Evolutionary conservation across 1,284 basidiomycete species (phyloP), one percentile per base, ranked within the genome.

Genomic region (Naganishia sp.): DNA sequence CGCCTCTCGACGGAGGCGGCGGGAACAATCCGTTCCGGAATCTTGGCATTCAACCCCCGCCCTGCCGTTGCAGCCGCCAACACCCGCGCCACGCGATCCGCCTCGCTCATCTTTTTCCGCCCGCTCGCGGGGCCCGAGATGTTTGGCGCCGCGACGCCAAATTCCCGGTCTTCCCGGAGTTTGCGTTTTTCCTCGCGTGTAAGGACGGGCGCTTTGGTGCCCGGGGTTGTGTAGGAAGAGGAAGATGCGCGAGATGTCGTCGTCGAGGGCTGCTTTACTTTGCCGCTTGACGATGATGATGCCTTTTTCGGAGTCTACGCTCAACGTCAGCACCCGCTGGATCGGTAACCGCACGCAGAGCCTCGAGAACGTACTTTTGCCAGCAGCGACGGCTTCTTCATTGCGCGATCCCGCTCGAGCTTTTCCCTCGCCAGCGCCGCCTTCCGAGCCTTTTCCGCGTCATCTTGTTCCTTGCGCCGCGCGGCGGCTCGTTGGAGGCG

Each of bases 391-490:
- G 53, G 54, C 41, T 58, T 65, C 18, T 28, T 31, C 18, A 35
- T n/a, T 21, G 32, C 46, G 9, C 55, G 35, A 2, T 56, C 63
- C 47, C 31, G 28, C 39, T 50, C 54, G 6, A 52, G 25, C 39
- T 51, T 57, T 31, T 65, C 55, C 46, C 28, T 43, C 31, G 35
- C 47, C 35, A 65, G 10, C 18, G 58, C 47, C 7, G 58, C 58
- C 32, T 51, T 61, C 7, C 58, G 58, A 28, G 58, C 47, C 58
- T 61, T 61, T 43, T 57, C 54, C 13, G 54, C 54, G 18, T 50
- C 63, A 42, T 65, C 63, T 50, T 65, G 54, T 43, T 65, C 63
- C 39, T 65, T 58, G n/a, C 49, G 63, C 28, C 63, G 45, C n/a
- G 63, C 63, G 28, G 55, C 41, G 15, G 63, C 63, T 21, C 63